A percentile compares a stretch with the other conserved stretches of the same genome.
These are phyloP conservation scores for Geum urbanum DNA, from an alignment of 306 rosid genomes.

Conservation along the genomic window DNA sequence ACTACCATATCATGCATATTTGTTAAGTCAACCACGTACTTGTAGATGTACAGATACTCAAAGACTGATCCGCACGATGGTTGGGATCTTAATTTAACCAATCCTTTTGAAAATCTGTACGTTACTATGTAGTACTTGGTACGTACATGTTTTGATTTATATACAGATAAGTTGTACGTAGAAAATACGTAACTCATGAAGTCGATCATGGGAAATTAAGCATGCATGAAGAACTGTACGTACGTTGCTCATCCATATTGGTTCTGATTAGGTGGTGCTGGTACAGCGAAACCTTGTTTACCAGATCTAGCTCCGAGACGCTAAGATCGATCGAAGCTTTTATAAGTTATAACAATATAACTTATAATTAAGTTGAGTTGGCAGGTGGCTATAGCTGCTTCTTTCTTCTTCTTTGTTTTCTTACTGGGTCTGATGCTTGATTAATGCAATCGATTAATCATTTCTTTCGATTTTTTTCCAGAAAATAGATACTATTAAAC, in stretches of 20 bases:
- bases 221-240: neutral
- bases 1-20: neutral
- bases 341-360: too few species aligned
- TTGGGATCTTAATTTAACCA: slow-evolving; percentile 21
- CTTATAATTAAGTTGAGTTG: too few species aligned
- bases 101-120: slow-evolving; percentile 17
- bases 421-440: too few species aligned
- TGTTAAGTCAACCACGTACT: slow-evolving; percentile 6
- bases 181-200: too few species aligned
- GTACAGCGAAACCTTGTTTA: slow-evolving; percentile 30
- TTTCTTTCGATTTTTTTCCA: neutral
- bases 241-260: neutral
- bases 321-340: too few species aligned
- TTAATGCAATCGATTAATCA: neutral
- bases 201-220: too few species aligned
- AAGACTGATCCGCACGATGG: slow-evolving; percentile 28
- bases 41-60: neutral
- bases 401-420: too few species aligned
- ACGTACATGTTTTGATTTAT: neutral
- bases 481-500: neutral
- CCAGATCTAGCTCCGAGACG: neutral
- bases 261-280: slow-evolving; percentile 34
- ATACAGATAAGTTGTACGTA: too few species aligned
- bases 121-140: neutral
- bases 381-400: too few species aligned